Evolutionary conservation across 202 grass and related monocot genomes (phyloP), one percentile per base, ranked within the genome.

Genomic region (Zoysia matrella): DNA sequence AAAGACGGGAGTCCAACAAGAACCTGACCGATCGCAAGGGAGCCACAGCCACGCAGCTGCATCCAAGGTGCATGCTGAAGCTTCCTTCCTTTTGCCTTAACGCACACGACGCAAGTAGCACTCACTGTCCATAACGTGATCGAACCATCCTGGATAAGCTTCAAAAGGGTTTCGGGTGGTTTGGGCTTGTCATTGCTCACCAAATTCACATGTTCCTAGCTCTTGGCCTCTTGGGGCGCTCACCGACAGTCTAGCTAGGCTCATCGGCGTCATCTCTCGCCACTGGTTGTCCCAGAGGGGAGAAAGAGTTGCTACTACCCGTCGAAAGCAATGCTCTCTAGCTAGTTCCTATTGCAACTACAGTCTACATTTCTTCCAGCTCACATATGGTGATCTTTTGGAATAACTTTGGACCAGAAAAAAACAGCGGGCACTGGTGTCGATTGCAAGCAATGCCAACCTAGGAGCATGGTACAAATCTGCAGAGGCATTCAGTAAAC

Each of bases 381-480:
- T 22, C 22, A 22, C 22, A 22, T 22, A 22, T 22, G 22, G 22
- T 22, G 22, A 22, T 22, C 22, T 22, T 22, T 22, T 22, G 22
- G 22, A 22, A 22, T 22, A 22, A 22, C 22, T 22, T 22, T 22
- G 22, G 22, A 22, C 22, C 22, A 22, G 22, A 0, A 22, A 15
- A 11, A 67, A 3, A 6, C 30, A 56, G 55, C 15, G 66, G 72
- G 6, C 71, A 44, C 3, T 62, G 16, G 5, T 71, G 80, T n/a
- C 66, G 72, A 80, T 67, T 66, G 8, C 77, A 85, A 73, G 82
- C 82, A 67, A 89, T 77, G 39, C 77, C 78, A 61, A 85, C 11
- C 51, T 65, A 77, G 44, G 42, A 74, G 22, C 22, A 22, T 22
- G 22, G 22, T 22, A 22, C 22, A 22, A 22, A 22, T 22, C 22